These are phyloP conservation scores for Flueggea neowawraea DNA, from an alignment of 441 rosid genomes.

Conservation along the genomic window DNA sequence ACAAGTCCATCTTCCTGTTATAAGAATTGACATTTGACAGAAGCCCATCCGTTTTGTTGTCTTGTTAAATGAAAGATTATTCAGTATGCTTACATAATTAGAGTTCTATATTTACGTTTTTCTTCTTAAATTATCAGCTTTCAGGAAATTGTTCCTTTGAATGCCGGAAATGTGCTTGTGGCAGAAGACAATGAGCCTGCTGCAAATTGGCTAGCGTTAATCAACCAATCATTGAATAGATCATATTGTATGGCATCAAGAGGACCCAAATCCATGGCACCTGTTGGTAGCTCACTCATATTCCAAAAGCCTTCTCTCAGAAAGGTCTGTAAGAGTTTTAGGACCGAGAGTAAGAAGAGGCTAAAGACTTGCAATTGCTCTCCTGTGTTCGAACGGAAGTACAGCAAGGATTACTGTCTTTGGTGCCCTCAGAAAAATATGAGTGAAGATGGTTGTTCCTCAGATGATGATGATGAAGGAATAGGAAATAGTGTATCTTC, in stretches of 20 bases:
- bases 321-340: constrained; percentile 58
- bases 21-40: background rate
- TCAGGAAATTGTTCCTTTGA: constrained; percentile 94
- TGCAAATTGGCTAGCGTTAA: constrained; percentile 83
- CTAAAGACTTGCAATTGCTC: constrained; percentile 86
- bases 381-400: constrained; percentile 25
- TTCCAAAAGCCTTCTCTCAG: constrained; percentile 81
- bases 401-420: constrained; percentile 36
- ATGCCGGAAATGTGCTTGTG: constrained; percentile 93
- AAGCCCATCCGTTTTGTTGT: background rate
- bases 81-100: too few relatives aligned
- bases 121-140: constrained; percentile 41
- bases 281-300: constrained; percentile 33
- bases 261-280: constrained; percentile 21
- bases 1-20: background rate
- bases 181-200: constrained; percentile 95
- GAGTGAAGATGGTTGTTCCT: constrained; percentile 47
- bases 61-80: background rate
- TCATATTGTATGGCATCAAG: constrained; percentile 30
- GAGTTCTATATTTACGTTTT: background rate
- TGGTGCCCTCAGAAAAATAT: constrained; percentile 44
- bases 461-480: constrained; percentile 43
- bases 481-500: constrained; percentile 21
- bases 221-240: constrained; percentile 59
- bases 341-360: constrained; percentile 56